Evolutionary conservation across 225 moss, liverwort and hornwort species (phyloP), one percentile per base, ranked within the genome.

Genomic region (Bryum argenteum): DNA sequence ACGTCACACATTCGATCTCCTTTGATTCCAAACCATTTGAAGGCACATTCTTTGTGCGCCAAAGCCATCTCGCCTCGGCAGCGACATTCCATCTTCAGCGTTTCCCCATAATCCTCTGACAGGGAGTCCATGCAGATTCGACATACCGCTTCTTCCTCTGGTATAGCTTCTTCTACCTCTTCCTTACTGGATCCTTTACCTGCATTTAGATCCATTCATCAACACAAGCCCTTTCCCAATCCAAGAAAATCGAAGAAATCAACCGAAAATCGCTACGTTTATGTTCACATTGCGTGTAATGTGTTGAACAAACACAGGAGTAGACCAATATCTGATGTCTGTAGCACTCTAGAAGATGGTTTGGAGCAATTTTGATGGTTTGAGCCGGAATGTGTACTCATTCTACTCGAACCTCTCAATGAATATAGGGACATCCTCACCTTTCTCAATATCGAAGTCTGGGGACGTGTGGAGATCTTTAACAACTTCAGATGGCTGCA

Each of bases 11-110:
- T 75, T 45, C 82, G 82, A 59, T 88, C 77, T 51, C 88, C 88
- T 78, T 84, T 88, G 17, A 85, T 82, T 51, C 79, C 84, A 71
- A 88, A 88, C 88, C 88, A 88, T 71, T 88, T 88, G 10, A 88
- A 81, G 9, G 84, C 84, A 38, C 88, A 88, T 38, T 88, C 84
- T 63, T 79, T 71, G 15, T 88, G 88, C 16, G 84, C 84, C 53
- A 88, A 62, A 8, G 88, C 88, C 77, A 88, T 75, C 77, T 88
- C 84, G 16, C 84, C 88, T 38, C 72, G 79, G 71, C 84, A 88
- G 45, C 33, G 74, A 54, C 88, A 88, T 61, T 88, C 88, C 88
- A 88, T 88, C 77, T 78, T 88, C 75, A 85, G 63, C 26, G 82
- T 85, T 61, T 85, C 84, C 8, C 84, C 84, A n/a, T 82, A 80